Conservation (phyloP, 108 stramenopile species). For the Bacterosira constricta region DNA sequence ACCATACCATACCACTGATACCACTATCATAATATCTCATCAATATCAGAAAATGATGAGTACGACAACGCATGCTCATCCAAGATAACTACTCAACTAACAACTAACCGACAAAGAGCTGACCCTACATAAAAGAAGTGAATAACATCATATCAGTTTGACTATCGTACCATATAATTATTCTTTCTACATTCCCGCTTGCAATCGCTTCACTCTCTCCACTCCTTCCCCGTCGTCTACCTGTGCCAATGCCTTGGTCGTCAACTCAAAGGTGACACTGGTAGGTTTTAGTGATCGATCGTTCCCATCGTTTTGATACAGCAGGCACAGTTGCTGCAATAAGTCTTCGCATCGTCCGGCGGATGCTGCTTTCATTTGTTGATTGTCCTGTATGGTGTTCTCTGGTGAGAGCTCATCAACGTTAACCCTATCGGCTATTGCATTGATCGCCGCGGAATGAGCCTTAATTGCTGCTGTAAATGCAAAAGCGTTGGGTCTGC, state of each 20-base stretch:
- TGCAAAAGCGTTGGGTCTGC: slow-evolving; percentile 38
- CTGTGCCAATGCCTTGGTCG: slow-evolving; percentile 18
- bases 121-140: no score
- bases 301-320: slow-evolving; percentile 18
- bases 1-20: no score
- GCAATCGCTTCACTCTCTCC: slow-evolving; percentile 21
- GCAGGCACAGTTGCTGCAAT: slow-evolving; percentile 32
- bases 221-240: slow-evolving; percentile 33
- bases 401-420: no score
- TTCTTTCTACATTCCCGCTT: no score
- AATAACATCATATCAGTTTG: no score
- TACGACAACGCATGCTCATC: no score
- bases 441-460: slow-evolving; percentile 37
- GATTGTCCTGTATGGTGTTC: no score
- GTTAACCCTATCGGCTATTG: not conserved
- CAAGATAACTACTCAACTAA: no score
- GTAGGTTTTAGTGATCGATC: slow-evolving; percentile 45
- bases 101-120: no score
- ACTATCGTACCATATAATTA: no score
- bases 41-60: no score
- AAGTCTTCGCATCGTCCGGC: slow-evolving; percentile 43
- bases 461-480: slow-evolving; percentile 54
- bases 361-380: slow-evolving; percentile 15
- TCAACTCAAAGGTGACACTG: slow-evolving; percentile 38
- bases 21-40: no score